phyloP scores from a whole-genome alignment of 768 basidiomycete species.

The Xerocomellus intermedius region DNA sequence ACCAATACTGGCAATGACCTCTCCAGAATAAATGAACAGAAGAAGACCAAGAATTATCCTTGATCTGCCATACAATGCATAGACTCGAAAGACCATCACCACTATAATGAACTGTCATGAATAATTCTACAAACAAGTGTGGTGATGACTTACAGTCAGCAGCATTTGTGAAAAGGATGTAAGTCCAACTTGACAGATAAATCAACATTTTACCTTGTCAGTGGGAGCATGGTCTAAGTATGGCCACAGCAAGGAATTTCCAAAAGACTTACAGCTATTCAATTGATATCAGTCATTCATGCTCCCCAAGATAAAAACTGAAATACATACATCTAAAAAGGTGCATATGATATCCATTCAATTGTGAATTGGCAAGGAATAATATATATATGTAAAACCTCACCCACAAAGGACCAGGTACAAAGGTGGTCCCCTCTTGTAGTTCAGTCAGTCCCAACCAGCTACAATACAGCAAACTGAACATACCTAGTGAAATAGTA shows the following conservation, averaged over 20 bases:
- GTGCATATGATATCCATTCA: neutral
- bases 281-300: neutral
- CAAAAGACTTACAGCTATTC: neutral
- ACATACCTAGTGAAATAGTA: neutral
- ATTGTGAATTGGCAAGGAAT: neutral
- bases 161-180: neutral
- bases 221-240: neutral
- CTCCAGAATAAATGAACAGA: neutral
- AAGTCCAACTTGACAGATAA: neutral
- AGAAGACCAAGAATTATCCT: neutral
- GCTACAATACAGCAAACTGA: too few species aligned
- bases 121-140: too few species aligned
- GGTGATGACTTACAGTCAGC: constrained; percentile 1
- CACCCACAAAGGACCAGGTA: constrained; percentile 6
- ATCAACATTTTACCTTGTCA: neutral
- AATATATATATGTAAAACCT: neutral
- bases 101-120: neutral
- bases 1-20: neutral
- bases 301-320: neutral
- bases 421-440: neutral
- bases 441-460: neutral
- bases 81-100: constrained; percentile 11
- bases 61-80: constrained; percentile 8
- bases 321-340: constrained; percentile 1
- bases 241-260: neutral